Evolutionary conservation across 768 basidiomycete genomes (phyloP).

Genomic region (Lactarius tabidus): DNA sequence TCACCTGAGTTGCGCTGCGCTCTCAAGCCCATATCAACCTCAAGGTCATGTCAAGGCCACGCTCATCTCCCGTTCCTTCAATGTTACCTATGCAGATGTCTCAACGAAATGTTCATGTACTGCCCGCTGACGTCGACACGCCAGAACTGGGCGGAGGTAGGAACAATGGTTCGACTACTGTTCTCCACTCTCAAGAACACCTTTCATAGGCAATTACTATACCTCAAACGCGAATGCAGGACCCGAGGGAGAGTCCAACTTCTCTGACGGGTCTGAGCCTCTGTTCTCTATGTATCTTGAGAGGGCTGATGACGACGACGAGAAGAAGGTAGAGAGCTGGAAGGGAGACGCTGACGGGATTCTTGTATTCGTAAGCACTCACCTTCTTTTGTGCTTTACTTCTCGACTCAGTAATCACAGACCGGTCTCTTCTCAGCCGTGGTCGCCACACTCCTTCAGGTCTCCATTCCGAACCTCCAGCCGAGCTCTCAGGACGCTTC

Average conservation of each 20-base stretch:
- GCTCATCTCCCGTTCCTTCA: neutral
- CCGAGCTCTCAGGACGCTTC: constrained; percentile 4
- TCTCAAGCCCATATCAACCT: neutral
- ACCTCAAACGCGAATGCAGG: neutral
- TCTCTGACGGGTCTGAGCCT: constrained; percentile 1
- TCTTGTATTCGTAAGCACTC: constrained; percentile 2
- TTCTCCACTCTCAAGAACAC: neutral
- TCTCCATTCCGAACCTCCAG: constrained; percentile 6
- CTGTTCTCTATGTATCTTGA: constrained; percentile 6
- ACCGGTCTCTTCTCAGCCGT: constrained; percentile 13
- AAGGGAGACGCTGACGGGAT: constrained; percentile 6
- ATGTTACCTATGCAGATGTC: neutral
- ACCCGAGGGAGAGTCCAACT: neutral
- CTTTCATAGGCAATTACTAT: neutral
- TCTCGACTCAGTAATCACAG: neutral
- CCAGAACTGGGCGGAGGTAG: neutral
- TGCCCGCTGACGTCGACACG: neutral
- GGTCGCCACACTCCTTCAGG: neutral
- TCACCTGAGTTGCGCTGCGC: no score
- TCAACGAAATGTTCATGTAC: neutral
- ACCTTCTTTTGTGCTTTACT: neutral
- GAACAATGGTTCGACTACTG: neutral
- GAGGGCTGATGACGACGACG: neutral
- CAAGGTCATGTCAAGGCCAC: no score
- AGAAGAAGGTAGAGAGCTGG: neutral